Evolutionary conservation across 495 filamentous ascomycete genomes (phyloP).

Genomic region (Apodospora peruviana): DNA sequence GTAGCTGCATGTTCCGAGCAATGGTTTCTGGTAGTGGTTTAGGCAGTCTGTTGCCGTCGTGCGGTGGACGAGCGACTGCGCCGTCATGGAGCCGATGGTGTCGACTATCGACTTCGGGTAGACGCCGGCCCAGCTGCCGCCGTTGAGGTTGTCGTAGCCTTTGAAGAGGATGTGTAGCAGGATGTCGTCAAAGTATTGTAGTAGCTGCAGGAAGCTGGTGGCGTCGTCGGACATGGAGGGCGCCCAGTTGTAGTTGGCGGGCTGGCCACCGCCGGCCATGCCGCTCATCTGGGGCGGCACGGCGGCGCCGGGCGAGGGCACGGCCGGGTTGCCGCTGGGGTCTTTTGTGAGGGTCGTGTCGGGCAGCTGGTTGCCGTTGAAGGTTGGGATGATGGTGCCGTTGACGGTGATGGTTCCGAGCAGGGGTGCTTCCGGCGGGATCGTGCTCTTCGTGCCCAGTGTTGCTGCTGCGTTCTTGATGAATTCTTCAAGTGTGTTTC

Average conservation of each 20-base stretch:
- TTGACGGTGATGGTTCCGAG: slow-evolving; percentile 30
- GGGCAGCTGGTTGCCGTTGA: slow-evolving; percentile 8
- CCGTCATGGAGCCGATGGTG: slow-evolving; percentile 29
- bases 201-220: slow-evolving; percentile 16
- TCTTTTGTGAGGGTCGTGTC: slow-evolving; percentile 7
- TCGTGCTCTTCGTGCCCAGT: slow-evolving; percentile 23
- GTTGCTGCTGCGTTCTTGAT: slow-evolving; percentile 26
- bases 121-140: slow-evolving; percentile 24
- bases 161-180: slow-evolving; percentile 27
- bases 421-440: slow-evolving; percentile 29
- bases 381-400: background rate
- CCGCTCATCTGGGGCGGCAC: slow-evolving; percentile 18
- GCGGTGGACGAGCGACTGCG: slow-evolving; percentile 31
- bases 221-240: slow-evolving; percentile 20
- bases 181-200: slow-evolving; percentile 30
- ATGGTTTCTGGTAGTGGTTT: slow-evolving; percentile 26
- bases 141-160: slow-evolving; percentile 21
- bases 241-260: slow-evolving; percentile 31
- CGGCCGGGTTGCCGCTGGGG: slow-evolving; percentile 10
- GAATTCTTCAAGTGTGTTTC: slow-evolving; percentile 37
- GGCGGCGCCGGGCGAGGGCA: slow-evolving; percentile 18
- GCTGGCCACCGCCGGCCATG: slow-evolving; percentile 34
- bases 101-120: slow-evolving; percentile 31
- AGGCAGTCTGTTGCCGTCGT: slow-evolving; percentile 28
- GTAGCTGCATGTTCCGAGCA: slow-evolving; percentile 23